These are phyloP conservation scores for Dissophora ornata DNA, from an alignment of 192 early-diverging fungal genomes.

Conservation along the genomic window DNA sequence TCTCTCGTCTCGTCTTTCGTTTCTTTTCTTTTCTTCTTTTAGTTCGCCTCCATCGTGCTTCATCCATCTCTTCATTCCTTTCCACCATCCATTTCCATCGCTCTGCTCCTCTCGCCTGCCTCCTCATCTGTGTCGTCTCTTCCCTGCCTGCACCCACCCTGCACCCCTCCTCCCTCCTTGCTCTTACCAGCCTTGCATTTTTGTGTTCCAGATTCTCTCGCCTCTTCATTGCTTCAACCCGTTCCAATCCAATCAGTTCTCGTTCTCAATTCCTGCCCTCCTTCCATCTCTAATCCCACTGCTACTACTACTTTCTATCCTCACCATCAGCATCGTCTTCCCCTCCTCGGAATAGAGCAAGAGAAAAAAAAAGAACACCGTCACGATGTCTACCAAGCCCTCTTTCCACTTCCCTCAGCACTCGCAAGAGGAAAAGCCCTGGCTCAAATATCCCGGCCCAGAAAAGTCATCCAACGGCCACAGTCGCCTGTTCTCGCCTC, in stretches of 20 bases:
- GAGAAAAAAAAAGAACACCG: too few species aligned
- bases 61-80: neutral
- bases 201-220: too few species aligned
- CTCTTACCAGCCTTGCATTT: neutral
- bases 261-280: neutral
- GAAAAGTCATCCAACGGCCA: conserved; percentile 35
- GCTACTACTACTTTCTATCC: too few species aligned
- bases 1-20: neutral
- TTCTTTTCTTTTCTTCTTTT: conserved; percentile 6
- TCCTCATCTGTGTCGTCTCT: neutral
- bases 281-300: neutral
- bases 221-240: too few species aligned
- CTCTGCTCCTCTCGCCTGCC: neutral
- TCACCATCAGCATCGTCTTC: neutral
- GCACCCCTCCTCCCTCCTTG: neutral
- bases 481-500: conserved; percentile 16
- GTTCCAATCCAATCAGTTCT: neutral
- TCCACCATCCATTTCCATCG: neutral
- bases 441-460: conserved; percentile 40
- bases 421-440: conserved; percentile 22
- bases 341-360: too few species aligned
- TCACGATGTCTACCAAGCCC: conserved; percentile 6
- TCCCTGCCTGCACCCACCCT: neutral
- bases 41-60: neutral
- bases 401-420: conserved; percentile 9